Conservation (phyloP, 176 grass and related monocot genomes). For the Triticum aestivum region IWGSC_CS_RefSeq_v2.1 NC_057807.1:89305736-89306235, state of each 20-base stretch:
- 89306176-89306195: slow-evolving; percentile 65
- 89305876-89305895: slow-evolving; percentile 5
- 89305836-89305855: background rate
- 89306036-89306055: slow-evolving; percentile 30
- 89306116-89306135: slow-evolving; percentile 16
- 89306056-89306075: background rate
- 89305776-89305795: slow-evolving; percentile 56
- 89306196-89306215: slow-evolving; percentile 65
- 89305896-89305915: background rate
- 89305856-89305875: slow-evolving; percentile 20
- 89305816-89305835: background rate
- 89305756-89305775: slow-evolving; percentile 77
- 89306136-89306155: slow-evolving; percentile 77
- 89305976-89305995: slow-evolving; percentile 91
- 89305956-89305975: slow-evolving; percentile 60
- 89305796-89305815: background rate
- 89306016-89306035: slow-evolving; percentile 72
- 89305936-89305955: background rate
- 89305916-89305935: background rate
- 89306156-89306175: slow-evolving; percentile 70
- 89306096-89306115: slow-evolving; percentile 8
- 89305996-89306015: slow-evolving; percentile 77
- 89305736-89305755: slow-evolving; percentile 94
- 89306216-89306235: slow-evolving; percentile 54
- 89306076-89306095: background rate